These are phyloP conservation scores for Jamesozyma spencerorum DNA, from an alignment of 805 yeast genomes.

Conservation along the genomic window DNA sequence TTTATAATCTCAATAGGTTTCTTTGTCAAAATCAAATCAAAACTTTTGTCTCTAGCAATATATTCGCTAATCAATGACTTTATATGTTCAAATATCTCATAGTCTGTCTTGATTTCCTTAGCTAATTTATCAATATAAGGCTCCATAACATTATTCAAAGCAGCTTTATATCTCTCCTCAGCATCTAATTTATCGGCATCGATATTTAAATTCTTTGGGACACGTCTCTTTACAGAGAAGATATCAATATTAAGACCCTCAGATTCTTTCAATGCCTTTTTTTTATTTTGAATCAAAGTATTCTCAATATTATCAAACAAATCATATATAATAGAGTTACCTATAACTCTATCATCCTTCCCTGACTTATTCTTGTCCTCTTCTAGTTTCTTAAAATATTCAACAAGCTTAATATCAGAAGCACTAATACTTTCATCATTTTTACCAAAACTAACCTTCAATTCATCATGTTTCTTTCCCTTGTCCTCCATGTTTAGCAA, in stretches of 20 bases:
- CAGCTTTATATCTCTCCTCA: conserved; percentile 17
- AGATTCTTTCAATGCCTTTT: conserved; percentile 3
- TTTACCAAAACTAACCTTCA: conserved; percentile 3
- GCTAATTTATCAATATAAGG: conserved; percentile 13
- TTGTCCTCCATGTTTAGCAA: background rate
- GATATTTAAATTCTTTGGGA: conserved; percentile 2
- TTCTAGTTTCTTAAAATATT: conserved; percentile 3
- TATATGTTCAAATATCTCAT: conserved; percentile 16
- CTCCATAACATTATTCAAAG: conserved; percentile 16
- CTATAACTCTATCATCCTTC: background rate
- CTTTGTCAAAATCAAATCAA: conserved; percentile 7
- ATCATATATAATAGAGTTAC: conserved; percentile 4
- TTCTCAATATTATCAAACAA: conserved; percentile 7
- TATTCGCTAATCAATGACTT: conserved; percentile 10
- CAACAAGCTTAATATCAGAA: conserved; percentile 2
- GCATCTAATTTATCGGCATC: conserved; percentile 11
- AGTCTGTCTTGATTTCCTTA: conserved; percentile 15
- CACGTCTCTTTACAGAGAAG: background rate
- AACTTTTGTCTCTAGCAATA: conserved; percentile 7
- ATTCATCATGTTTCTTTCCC: background rate
- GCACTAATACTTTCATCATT: conserved; percentile 1
- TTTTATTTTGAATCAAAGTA: conserved; percentile 4
- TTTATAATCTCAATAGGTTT: conserved; percentile 12
- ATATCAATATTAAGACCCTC: conserved; percentile 1
- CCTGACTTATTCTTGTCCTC: background rate